Conservation (phyloP, 768 basidiomycete genomes). For the Neoboletus subvelutipes region DNA sequence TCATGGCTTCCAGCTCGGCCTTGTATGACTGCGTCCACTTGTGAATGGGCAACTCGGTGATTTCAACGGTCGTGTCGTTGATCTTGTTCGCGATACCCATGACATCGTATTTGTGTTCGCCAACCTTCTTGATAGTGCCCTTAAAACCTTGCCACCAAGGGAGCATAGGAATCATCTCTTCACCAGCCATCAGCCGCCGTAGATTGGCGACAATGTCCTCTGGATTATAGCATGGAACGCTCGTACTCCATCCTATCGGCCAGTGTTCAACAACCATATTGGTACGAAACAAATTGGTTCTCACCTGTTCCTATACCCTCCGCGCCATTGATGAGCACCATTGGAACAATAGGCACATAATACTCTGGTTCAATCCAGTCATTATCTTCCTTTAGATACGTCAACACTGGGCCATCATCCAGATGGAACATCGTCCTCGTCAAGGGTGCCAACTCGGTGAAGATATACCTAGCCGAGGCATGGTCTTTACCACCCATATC, state of each 20-base stretch:
- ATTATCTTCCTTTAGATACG: conserved; percentile 83
- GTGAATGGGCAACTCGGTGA: conserved; percentile 93
- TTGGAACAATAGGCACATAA: conserved; percentile 87
- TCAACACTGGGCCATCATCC: conserved; percentile 83
- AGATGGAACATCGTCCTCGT: conserved; percentile 79
- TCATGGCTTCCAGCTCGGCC: conserved; percentile 86
- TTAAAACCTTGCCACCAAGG: conserved; percentile 99
- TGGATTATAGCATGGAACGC: conserved; percentile 90
- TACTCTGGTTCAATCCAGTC: conserved; percentile 87
- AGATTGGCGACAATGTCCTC: conserved; percentile 86
- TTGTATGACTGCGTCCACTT: conserved; percentile 95
- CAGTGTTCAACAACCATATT: neutral
- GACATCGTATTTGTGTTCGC: conserved; percentile 86
- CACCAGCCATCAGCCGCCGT: conserved; percentile 79
- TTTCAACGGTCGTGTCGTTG: conserved; percentile 87
- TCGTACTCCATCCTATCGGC: conserved; percentile 87
- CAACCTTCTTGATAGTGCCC: conserved; percentile 77
- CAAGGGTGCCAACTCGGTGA: conserved; percentile 74
- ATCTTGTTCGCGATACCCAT: conserved; percentile 71
- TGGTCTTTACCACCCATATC: conserved; percentile 93
- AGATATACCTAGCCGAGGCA: conserved; percentile 95
- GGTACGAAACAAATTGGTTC: conserved; percentile 17
- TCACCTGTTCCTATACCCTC: conserved; percentile 97
- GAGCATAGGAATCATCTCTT: conserved; percentile 81
- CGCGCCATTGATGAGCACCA: conserved; percentile 89